Evolutionary conservation across 176 grass and related monocot species (phyloP), one percentile per base, ranked within the genome.

Genomic region (Phragmites australis): DNA sequence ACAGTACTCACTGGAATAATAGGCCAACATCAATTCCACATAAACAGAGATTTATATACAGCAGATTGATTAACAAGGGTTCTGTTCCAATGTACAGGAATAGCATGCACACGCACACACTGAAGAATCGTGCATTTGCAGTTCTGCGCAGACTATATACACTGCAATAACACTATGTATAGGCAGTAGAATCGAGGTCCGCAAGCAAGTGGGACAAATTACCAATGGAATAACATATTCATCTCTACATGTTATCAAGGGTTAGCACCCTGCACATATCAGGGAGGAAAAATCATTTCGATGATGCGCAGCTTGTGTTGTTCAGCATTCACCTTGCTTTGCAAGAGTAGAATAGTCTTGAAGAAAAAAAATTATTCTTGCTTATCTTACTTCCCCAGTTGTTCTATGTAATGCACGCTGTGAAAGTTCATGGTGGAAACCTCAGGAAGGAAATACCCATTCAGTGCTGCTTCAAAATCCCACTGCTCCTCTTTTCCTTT

Each of bases 361-460:
- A 47, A n/a, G n/a, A n/a, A n/a, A n/a, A n/a, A n/a, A n/a, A n/a
- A n/a, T n/a, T n/a, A n/a, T n/a, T n/a, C n/a, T n/a, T n/a, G n/a
- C n/a, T n/a, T n/a, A n/a, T n/a, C n/a, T n/a, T n/a, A n/a, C n/a
- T n/a, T n/a, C n/a, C n/a, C n/a, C n/a, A n/a, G n/a, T n/a, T n/a
- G n/a, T n/a, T n/a, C n/a, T n/a, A n/a, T n/a, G n/a, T n/a, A n/a
- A n/a, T n/a, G n/a, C n/a, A n/a, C n/a, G n/a, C n/a, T n/a, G n/a
- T n/a, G n/a, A n/a, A n/a, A n/a, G n/a, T n/a, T n/a, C n/a, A n/a
- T n/a, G n/a, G n/a, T n/a, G n/a, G n/a, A n/a, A 86, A 86, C 88
- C 88, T 86, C 88, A 54, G 73, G 88, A 89, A 86, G 78, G 78
- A 82, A 65, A 86, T 78, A 82, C 64, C 88, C 82, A 46, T 82